phyloP scores from a whole-genome alignment of 1,284 basidiomycete genomes.

The Amanita bisporigera region DNA sequence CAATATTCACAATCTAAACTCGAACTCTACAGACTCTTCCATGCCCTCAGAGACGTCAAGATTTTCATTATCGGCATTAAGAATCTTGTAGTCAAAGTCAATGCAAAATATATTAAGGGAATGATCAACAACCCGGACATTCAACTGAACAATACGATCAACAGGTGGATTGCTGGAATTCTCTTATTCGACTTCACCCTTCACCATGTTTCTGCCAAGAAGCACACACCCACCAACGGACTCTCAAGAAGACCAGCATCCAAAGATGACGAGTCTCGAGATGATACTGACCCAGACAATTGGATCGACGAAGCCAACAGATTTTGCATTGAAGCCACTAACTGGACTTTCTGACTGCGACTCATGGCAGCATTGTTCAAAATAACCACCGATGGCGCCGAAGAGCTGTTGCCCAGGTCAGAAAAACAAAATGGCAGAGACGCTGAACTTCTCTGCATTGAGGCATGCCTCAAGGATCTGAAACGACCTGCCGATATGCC shows the following conservation, averaged over 20 bases:
- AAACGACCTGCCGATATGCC: no score
- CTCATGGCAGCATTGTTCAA: neutral
- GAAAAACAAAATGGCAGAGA: slow-evolving; percentile 34
- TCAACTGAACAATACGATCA: neutral
- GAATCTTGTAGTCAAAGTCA: neutral
- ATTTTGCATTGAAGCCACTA: neutral
- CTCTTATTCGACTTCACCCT: no score
- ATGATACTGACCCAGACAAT: neutral
- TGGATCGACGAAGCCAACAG: neutral
- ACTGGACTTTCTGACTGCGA: neutral
- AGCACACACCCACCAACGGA: neutral
- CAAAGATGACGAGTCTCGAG: neutral
- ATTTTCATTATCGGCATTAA: neutral
- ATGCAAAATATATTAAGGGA: neutral
- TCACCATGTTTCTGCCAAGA: neutral
- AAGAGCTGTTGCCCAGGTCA: neutral
- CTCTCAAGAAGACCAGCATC: neutral
- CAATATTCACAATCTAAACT: no score
- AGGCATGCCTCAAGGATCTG: no score
- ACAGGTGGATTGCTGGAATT: slow-evolving; percentile 3
- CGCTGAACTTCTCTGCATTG: slow-evolving; percentile 33
- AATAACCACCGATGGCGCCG: neutral
- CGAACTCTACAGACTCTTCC: neutral
- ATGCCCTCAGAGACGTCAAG: neutral
- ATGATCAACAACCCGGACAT: neutral